Conservation (phyloP, 352 stramenopile species). For the Globisporangium parvum region DNA sequence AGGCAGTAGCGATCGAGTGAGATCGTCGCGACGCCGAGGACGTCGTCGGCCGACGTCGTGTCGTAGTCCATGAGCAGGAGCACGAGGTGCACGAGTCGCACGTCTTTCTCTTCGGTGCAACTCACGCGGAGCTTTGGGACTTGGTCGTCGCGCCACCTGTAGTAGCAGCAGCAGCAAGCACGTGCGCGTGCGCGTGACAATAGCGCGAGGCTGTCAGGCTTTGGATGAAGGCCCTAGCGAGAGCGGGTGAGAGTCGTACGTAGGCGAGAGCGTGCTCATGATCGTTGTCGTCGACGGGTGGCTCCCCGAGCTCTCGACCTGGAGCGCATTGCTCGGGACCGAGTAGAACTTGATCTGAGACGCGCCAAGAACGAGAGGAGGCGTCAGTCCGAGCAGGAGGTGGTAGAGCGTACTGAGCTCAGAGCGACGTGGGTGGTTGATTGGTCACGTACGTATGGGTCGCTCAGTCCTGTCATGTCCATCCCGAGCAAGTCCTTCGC, state of each 20-base stretch:
- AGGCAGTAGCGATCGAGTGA: constrained; percentile 52
- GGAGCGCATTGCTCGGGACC: constrained; percentile 38
- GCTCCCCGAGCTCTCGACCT: constrained; percentile 37
- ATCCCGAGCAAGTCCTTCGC: constrained; percentile 61
- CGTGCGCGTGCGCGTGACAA: not conserved
- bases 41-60: constrained; percentile 59
- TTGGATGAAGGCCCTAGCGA: not conserved
- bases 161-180: not conserved
- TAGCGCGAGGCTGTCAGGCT: not conserved
- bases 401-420: too few species aligned
- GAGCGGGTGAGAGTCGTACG: constrained; percentile 21
- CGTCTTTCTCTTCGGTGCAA: constrained; percentile 42
- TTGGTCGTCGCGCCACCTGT: constrained; percentile 56
- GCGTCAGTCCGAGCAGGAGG: not conserved
- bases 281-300: constrained; percentile 57
- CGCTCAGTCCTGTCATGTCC: constrained; percentile 71
- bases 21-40: constrained; percentile 56
- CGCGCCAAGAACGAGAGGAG: not conserved
- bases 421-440: too few species aligned
- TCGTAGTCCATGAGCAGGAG: constrained; percentile 83
- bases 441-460: constrained; percentile 53
- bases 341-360: constrained; percentile 72
- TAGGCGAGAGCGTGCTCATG: constrained; percentile 54
- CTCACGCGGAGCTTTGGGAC: constrained; percentile 56
- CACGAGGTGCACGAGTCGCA: constrained; percentile 60